A percentile compares a stretch with the other conserved stretches of the same genome.
phyloP scores from a whole-genome alignment of 768 basidiomycete genomes.

The Termitomyces titanicus region DNA sequence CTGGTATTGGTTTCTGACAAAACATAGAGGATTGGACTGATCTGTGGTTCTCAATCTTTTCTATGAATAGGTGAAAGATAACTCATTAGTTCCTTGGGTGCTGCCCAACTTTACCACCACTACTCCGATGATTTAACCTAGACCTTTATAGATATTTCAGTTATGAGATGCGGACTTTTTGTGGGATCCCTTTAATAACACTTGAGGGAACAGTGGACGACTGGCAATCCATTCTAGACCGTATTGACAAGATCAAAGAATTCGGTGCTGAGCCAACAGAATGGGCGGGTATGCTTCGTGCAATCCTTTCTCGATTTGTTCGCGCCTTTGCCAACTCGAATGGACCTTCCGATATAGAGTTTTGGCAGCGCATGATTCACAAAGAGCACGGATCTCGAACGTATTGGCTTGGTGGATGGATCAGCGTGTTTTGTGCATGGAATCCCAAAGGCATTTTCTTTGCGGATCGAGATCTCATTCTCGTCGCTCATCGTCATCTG shows the following conservation, averaged over 20 bases:
- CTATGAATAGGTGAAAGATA: conserved; percentile 1
- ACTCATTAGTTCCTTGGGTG: background rate
- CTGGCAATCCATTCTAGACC: conserved; percentile 19
- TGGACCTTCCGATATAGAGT: conserved; percentile 1
- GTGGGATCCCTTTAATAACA: conserved; percentile 22
- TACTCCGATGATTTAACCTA: background rate
- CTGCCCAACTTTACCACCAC: conserved; percentile 3
- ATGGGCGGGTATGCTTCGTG: conserved; percentile 19
- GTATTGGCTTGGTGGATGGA: conserved; percentile 7
- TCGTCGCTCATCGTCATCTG: no score
- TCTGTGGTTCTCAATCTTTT: background rate
- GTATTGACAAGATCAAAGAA: conserved; percentile 17
- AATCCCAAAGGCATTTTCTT: conserved; percentile 3
- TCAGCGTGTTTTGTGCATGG: conserved; percentile 12
- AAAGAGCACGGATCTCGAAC: background rate
- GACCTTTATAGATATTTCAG: conserved; percentile 13
- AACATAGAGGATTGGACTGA: background rate
- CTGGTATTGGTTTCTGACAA: background rate
- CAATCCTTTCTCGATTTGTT: conserved; percentile 17
- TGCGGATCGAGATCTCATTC: background rate
- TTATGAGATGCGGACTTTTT: conserved; percentile 8
- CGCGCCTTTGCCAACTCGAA: conserved; percentile 11
- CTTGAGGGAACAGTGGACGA: conserved; percentile 19
- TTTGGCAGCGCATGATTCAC: conserved; percentile 10
- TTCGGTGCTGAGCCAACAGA: conserved; percentile 20